phyloP scores from a whole-genome alignment of 352 stramenopile genomes.

The Phytophthora macrochlamydospora region DNA sequence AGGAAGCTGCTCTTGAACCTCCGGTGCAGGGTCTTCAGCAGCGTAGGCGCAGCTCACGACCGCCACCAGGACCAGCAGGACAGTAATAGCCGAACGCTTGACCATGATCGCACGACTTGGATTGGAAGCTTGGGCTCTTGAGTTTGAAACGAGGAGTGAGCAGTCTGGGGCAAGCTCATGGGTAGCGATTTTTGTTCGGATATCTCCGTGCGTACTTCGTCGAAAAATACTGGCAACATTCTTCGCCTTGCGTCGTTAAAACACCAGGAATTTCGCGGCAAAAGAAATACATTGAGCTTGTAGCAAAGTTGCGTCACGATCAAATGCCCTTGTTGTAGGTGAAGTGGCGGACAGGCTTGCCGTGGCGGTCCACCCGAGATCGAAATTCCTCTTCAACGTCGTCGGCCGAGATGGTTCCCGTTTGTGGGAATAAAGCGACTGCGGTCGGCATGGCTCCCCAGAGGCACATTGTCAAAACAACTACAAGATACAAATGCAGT shows the following conservation, averaged over 20 bases:
- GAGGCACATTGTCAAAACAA: conserved; percentile 78
- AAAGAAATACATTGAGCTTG: neutral
- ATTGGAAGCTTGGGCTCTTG: conserved; percentile 1
- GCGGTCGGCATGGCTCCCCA: conserved; percentile 81
- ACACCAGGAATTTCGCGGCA: neutral
- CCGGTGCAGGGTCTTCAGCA: neutral
- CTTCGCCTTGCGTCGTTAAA: neutral
- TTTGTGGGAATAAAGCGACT: conserved; percentile 84
- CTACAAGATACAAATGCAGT: conserved; percentile 23
- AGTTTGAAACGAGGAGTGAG: conserved; percentile 5
- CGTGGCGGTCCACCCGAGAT: conserved; percentile 58
- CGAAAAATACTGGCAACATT: too few species aligned
- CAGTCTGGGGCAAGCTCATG: neutral
- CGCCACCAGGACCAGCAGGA: conserved; percentile 13
- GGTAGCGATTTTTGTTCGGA: neutral
- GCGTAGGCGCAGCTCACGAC: conserved; percentile 8
- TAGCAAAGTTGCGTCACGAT: neutral
- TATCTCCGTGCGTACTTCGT: too few species aligned
- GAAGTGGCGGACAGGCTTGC: conserved; percentile 63
- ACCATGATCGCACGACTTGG: conserved; percentile 4
- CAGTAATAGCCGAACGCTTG: conserved; percentile 21
- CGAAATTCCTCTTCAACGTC: conserved; percentile 71
- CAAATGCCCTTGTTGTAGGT: conserved; percentile 89
- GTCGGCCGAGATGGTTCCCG: conserved; percentile 66
- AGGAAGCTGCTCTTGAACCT: conserved; percentile 5